Base-by-base conservation (phyloP, 352 stramenopile species). In the Globisporangium irregulare region DNA sequence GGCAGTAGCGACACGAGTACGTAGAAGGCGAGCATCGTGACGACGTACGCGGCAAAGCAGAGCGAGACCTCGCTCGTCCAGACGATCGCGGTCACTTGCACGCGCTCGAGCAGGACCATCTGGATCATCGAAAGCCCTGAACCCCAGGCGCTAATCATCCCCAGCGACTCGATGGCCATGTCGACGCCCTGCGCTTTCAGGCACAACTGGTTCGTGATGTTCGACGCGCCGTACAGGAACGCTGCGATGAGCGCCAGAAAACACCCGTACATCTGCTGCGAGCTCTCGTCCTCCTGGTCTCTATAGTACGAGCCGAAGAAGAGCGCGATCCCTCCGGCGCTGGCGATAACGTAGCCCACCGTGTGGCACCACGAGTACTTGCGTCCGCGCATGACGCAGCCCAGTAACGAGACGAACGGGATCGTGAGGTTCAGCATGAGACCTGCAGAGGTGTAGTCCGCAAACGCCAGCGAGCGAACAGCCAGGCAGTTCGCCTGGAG, bases 341-440 rank as follows among this genome's bases (percentile, higher is more conserved):
- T 48, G 0, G 75, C 73, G 10, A 82, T 32, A 0, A 61, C 10
- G 58, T 71, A 82, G 9, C 75, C 79, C 4, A 64, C 24, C 2
- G 73, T 64, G 34, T 87, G 75, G 18, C 63, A 67, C 59, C 70
- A 71, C 57, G 73, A 73, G 65, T 76, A 82, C 4, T 57, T 66
- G 38, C 34, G 57, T 56, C 58, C n/a, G 55, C 66, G 62, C 32
- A 79, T 71, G 27, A 75, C 51, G 32, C 62, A 75, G 58, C 68
- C 73, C 1, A 85, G 61, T 10, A 79, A 43, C 57, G 73, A 80
- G 1, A 83, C 69, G 51, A 87, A 85, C 15, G 79, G 79, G 22
- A 83, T 78, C 8, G 79, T 70, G 29, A 84, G 64, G 66, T 84
- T 83, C 24, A 87, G 69, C 51, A 80, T 72, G 2, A 84, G 62